Evolutionary conservation across 129 eudicot species (phyloP).

Genomic region (Kitagawia praeruptora): DNA sequence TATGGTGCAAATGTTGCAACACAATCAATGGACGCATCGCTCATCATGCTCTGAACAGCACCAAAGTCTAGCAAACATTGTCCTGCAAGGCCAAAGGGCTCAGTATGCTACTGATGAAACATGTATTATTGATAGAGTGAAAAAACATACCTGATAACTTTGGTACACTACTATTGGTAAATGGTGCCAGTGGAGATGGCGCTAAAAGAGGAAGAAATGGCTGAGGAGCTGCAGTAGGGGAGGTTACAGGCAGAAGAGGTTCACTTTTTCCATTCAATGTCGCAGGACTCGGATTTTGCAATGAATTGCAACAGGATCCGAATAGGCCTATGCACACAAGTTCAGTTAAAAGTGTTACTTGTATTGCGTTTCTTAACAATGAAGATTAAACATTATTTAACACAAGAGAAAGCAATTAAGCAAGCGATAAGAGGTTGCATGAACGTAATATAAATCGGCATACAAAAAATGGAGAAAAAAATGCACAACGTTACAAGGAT

Average conservation of each 20-base stretch:
- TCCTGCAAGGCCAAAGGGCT: slow-evolving; percentile 38
- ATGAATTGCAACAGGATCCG: slow-evolving; percentile 26
- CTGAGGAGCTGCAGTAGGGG: slow-evolving; percentile 77
- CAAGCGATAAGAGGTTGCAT: background rate
- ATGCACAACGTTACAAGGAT: background rate
- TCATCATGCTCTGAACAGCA: slow-evolving; percentile 58
- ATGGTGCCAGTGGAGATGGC: slow-evolving; percentile 88
- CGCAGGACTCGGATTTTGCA: slow-evolving; percentile 23
- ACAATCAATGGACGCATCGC: slow-evolving; percentile 72
- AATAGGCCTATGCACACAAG: slow-evolving; percentile 35
- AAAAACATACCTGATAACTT: slow-evolving; percentile 69
- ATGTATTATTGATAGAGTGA: background rate
- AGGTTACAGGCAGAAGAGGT: slow-evolving; percentile 51
- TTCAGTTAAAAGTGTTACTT: background rate
- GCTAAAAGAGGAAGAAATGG: slow-evolving; percentile 93
- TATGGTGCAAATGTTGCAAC: slow-evolving; percentile 73
- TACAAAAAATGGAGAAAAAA: background rate
- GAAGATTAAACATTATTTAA: background rate
- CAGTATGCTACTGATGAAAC: background rate
- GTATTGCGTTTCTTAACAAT: background rate
- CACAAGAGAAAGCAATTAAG: background rate
- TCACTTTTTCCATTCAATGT: slow-evolving; percentile 25
- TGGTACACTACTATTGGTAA: slow-evolving; percentile 73
- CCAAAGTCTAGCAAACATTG: slow-evolving; percentile 61
- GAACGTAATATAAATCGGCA: background rate